Evolutionary conservation across 371 early-diverging fungal species (phyloP).

Genomic region (Synchytrium microbalum): DNA sequence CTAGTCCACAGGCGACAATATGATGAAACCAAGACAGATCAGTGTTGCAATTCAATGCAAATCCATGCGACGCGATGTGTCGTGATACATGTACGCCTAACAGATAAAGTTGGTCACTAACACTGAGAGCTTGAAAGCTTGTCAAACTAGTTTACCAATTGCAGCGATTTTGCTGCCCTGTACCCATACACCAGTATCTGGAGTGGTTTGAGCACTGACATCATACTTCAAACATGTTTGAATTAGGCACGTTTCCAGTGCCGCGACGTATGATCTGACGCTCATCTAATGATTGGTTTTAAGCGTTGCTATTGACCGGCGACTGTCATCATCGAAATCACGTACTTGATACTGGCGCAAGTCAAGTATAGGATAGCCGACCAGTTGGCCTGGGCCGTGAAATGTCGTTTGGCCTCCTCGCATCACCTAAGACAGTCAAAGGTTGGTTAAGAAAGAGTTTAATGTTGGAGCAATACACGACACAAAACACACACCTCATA

Average conservation of each 20-base stretch:
- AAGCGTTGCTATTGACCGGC: neutral
- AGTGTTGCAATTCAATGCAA: constrained; percentile 85
- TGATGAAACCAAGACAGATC: constrained; percentile 79
- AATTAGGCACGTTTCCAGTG: constrained; percentile 70
- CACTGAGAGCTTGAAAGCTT: neutral
- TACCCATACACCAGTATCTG: constrained; percentile 82
- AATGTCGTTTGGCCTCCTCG: constrained; percentile 93
- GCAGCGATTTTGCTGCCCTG: constrained; percentile 44
- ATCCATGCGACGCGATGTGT: constrained; percentile 88
- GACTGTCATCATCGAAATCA: constrained; percentile 1
- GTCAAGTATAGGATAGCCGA: constrained; percentile 89
- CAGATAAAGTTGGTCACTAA: constrained; percentile 2
- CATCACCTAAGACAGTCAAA: constrained; percentile 7
- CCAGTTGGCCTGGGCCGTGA: constrained; percentile 96
- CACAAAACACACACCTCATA: constrained; percentile 35
- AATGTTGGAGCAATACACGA: neutral
- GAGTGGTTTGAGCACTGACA: constrained; percentile 58
- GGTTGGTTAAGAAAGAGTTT: constrained; percentile 34
- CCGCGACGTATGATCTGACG: constrained; percentile 71
- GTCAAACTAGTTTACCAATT: constrained; percentile 23
- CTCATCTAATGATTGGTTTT: constrained; percentile 35
- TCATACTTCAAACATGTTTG: constrained; percentile 56
- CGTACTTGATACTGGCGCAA: constrained; percentile 41
- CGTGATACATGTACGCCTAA: constrained; percentile 81
- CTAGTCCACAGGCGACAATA: constrained; percentile 87